Percentiles rank a stretch among this genome's conserved stretches.
Evolutionary conservation across 163 green algal species (phyloP).

Genomic region (Chlorella variabilis): DNA sequence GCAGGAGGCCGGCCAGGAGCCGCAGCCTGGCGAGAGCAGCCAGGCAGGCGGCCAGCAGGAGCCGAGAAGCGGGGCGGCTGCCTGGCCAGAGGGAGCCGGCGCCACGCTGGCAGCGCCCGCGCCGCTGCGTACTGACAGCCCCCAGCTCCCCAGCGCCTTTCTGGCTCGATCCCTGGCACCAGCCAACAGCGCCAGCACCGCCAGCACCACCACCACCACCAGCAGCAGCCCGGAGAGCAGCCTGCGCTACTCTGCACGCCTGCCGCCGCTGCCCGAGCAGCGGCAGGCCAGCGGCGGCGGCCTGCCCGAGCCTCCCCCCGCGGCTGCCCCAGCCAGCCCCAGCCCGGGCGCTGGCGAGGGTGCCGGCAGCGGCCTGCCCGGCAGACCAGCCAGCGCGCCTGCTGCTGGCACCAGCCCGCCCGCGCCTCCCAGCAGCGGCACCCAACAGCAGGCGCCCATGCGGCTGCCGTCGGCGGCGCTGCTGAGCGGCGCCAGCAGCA

Average conservation of each 20-base stretch:
- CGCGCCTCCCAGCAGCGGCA: too few species aligned
- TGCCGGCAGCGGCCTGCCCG: too few species aligned
- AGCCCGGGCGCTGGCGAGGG: too few species aligned
- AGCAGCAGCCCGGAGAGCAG: slow-evolving; percentile 11
- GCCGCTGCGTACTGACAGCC: background rate
- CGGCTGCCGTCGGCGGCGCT: slow-evolving; percentile 2
- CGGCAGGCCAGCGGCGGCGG: background rate
- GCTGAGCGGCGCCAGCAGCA: slow-evolving; percentile 23
- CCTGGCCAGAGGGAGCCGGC: too few species aligned
- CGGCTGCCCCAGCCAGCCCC: too few species aligned
- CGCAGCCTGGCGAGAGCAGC: too few species aligned
- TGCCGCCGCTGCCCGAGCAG: slow-evolving; percentile 11
- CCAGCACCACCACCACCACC: background rate
- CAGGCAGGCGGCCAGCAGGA: background rate
- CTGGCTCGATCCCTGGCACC: background rate
- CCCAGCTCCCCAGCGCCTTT: background rate
- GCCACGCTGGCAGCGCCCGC: too few species aligned
- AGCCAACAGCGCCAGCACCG: background rate
- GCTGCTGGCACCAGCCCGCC: background rate
- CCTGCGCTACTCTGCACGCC: background rate
- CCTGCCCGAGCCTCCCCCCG: background rate
- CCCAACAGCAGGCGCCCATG: background rate
- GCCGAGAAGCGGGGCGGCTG: too few species aligned
- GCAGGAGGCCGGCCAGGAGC: too few species aligned
- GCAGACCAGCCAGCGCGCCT: too few species aligned